phyloP scores from a whole-genome alignment of 805 yeast species.

The Candida insectalens region DNA sequence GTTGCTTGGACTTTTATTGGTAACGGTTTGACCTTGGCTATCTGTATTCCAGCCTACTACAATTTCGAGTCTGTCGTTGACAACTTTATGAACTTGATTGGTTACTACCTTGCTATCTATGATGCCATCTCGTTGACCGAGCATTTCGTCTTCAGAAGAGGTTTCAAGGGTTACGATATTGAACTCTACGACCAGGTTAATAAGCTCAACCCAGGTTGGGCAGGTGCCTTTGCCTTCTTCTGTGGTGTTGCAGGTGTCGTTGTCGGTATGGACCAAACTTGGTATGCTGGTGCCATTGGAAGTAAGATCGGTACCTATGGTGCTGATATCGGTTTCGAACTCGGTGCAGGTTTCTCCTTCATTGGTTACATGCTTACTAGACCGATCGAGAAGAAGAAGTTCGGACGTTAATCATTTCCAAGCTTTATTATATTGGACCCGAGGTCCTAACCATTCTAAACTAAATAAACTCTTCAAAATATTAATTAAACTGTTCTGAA shows the following conservation, averaged over 20 bases:
- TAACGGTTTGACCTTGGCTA: constrained; percentile 69
- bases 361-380: constrained; percentile 49
- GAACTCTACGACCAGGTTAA: constrained; percentile 48
- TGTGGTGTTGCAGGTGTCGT: constrained; percentile 83
- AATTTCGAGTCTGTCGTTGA: constrained; percentile 62
- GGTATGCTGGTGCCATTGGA: constrained; percentile 72
- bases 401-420: constrained; percentile 31
- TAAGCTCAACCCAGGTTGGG: constrained; percentile 63
- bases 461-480: too few species aligned
- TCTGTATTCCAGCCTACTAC: constrained; percentile 84
- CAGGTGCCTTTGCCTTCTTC: constrained; percentile 71
- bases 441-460: too few species aligned
- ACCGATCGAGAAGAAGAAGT: constrained; percentile 57
- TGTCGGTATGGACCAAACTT: constrained; percentile 78
- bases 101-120: constrained; percentile 85
- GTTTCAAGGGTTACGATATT: constrained; percentile 52
- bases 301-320: constrained; percentile 52
- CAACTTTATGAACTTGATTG: constrained; percentile 85
- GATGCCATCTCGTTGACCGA: constrained; percentile 68
- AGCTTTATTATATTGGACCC: neutral
- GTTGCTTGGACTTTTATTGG: constrained; percentile 72
- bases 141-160: constrained; percentile 70
- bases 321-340: constrained; percentile 84
- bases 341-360: constrained; percentile 59
- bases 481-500: too few species aligned